Evolutionary conservation across 2,329 filamentous ascomycete genomes (phyloP).

Genomic region (Echinosphaeria canescens): DNA sequence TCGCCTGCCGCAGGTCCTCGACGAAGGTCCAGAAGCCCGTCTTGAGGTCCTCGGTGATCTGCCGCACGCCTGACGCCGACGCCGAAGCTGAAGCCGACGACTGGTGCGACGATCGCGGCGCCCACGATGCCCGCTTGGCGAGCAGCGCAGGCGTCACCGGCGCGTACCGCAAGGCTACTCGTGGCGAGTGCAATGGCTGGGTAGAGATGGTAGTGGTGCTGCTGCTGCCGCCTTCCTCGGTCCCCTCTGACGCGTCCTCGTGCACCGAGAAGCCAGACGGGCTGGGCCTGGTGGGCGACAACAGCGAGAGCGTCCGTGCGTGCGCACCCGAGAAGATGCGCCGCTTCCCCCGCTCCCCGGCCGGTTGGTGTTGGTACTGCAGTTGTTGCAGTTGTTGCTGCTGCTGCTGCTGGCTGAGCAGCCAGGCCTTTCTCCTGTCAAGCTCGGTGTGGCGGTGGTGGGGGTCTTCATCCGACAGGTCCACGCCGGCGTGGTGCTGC

Average conservation of each 20-base stretch:
- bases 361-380: no score
- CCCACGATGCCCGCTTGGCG: conserved; percentile 37
- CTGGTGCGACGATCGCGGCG: conserved; percentile 24
- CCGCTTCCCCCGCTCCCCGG: conserved; percentile 21
- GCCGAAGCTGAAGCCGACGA: no score
- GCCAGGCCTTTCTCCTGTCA: conserved; percentile 49
- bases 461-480: conserved; percentile 12
- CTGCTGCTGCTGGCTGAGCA: conserved; percentile 24
- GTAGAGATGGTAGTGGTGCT: no score
- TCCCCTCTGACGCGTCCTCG: conserved; percentile 21
- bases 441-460: conserved; percentile 32
- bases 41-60: conserved; percentile 76
- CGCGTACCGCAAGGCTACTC: no score
- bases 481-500: conserved; percentile 4
- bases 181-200: no score
- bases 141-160: conserved; percentile 14
- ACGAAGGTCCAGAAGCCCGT: conserved; percentile 86
- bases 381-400: conserved; percentile 15
- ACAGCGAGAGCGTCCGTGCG: conserved; percentile 48
- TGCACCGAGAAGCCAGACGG: conserved; percentile 19
- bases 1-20: conserved; percentile 86
- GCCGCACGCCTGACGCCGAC: conserved; percentile 33
- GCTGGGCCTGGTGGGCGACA: conserved; percentile 42
- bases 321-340: conserved; percentile 49
- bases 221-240: conserved; percentile 11